Base-by-base conservation (phyloP, 768 basidiomycete genomes). In the Kwoniella mangroviensis region DNA sequence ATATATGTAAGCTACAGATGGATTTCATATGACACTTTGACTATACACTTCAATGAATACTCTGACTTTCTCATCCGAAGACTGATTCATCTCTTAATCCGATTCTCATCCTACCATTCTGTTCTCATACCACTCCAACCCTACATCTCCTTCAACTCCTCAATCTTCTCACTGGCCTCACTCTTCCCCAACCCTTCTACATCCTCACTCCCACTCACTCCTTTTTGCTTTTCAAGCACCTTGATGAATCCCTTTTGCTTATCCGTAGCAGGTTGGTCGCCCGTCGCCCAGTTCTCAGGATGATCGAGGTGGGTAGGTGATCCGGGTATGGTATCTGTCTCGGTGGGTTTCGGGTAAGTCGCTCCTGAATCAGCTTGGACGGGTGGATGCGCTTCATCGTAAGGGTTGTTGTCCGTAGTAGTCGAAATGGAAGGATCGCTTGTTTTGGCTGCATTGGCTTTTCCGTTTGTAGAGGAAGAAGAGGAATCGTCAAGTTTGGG, bases 221-320 rank as follows among this genome's bases (percentile, higher is more conserved):
- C 79, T 57, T 82, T 82, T 63, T 83, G 79, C 68, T 79, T 80
- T 69, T 81, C 81, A 13, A 83, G 70, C 7, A 82, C 80, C 62
- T 75, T 74, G 45, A 83, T 67, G 69, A 79, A 83, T 0, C 75
- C 80, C 57, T 79, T 79, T 58, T 83, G 83, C 68, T 82, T 83
- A 7, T 75, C 75, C 13, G 83, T 83, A 10, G 83, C 81, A 12
- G 83, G 81, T 9, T 83, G 80, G 9, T 73, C 78, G 24, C 81
- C 81, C 2, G 82, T 83, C 13, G 78, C 70, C 83, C 83, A 83
- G 22, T 77, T 78, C 59, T 83, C 83, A 4, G 83, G 83, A 63
- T 83, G 81, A 56, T 75, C 76, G 21, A 82, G 75, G 60, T 82
- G 79, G 56, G 53, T 70, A 2, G 57, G 69, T 42, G 74, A 72